Percentiles rank a stretch among this genome's conserved stretches.
phyloP scores from a whole-genome alignment of 139 green algal species.

The Chlamydomonas sp. region DNA sequence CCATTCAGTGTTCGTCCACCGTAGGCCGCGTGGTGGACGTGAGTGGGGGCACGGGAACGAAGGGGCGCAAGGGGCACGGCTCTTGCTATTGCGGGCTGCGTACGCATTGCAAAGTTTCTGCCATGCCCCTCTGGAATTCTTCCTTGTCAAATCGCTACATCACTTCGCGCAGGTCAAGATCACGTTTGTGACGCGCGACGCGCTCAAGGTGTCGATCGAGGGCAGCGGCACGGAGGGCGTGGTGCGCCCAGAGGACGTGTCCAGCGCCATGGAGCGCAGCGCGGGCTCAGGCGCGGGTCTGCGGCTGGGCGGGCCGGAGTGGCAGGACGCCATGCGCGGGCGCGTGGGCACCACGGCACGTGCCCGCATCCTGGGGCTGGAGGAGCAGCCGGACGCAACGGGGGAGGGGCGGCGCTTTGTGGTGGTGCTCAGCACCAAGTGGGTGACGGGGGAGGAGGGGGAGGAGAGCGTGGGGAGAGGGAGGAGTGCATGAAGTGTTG shows the following conservation, averaged over 20 bases:
- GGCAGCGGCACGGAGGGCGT: constrained; percentile 33
- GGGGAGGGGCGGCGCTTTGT: not conserved
- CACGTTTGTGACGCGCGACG: constrained; percentile 30
- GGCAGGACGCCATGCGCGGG: constrained; percentile 15
- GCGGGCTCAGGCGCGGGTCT: not conserved
- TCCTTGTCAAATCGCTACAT: not conserved
- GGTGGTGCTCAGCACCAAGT: constrained; percentile 28
- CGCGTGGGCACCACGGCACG: not conserved
- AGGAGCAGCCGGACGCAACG: constrained; percentile 25
- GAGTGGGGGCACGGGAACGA: not conserved
- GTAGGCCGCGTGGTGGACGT: not conserved
- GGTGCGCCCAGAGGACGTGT: constrained; percentile 22
- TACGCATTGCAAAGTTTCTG: too few species aligned
- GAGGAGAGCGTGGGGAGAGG: not conserved
- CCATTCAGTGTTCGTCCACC: too few species aligned
- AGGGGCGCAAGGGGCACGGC: too few species aligned
- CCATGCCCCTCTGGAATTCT: not conserved
- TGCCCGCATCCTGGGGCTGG: constrained; percentile 20
- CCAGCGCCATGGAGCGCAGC: not conserved
- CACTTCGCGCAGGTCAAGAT: constrained; percentile 30
- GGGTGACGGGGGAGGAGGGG: not conserved
- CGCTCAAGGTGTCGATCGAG: constrained; percentile 28
- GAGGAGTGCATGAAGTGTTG: not conserved
- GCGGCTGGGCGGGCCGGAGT: constrained; percentile 16
- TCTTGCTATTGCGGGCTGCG: too few species aligned